Evolutionary conservation across 1,284 basidiomycete genomes (phyloP), one percentile per base, ranked within the genome.

Genomic region (Ganoderma resinaceum): DNA sequence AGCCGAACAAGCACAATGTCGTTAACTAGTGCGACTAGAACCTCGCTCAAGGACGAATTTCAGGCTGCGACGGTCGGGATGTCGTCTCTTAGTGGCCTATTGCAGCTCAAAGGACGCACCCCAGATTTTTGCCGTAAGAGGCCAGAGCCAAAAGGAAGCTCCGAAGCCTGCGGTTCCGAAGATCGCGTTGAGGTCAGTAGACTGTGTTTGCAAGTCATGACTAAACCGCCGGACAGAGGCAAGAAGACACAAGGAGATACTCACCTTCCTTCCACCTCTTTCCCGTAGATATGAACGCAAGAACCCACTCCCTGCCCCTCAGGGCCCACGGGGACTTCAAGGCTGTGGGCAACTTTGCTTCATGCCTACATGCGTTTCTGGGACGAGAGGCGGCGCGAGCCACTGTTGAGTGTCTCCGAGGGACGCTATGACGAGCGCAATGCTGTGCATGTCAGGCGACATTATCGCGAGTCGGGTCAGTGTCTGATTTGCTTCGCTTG

Each of bases 111-210:
- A 49, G n/a, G 46, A 49, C 46, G 46, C n/a, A 23, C 31, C 29
- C 29, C 31, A 33, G 52, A 29, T 55, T 6, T 33, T 55, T 31
- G 26, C 29, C 18, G 29, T 26, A 52, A 62, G 46, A 49, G 31
- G 61, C 46, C 35, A 35, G 31, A 20, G 35, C n/a, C 7, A 12
- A 23, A 14, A 43, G 16, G 26, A 46, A 46, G 37, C 16, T 18
- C 3, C 14, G 42, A 18, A 31, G 29, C 61, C 7, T 53, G 33
- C 62, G 62, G 62, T 55, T 23, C 52, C 62, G 62, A 43, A 38
- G 26, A 57, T 63, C 62, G 52, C 38, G 23, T 18, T 16, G 29
- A 52, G 18, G 23, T 46, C 43, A 46, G 43, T 55, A 33, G 53
- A 55, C 53, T 20, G 53, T 20, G 26, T 52, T 52, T 43, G 42